Conservation (phyloP, 768 basidiomycete species). For the Cystoderma amianthinum region DNA sequence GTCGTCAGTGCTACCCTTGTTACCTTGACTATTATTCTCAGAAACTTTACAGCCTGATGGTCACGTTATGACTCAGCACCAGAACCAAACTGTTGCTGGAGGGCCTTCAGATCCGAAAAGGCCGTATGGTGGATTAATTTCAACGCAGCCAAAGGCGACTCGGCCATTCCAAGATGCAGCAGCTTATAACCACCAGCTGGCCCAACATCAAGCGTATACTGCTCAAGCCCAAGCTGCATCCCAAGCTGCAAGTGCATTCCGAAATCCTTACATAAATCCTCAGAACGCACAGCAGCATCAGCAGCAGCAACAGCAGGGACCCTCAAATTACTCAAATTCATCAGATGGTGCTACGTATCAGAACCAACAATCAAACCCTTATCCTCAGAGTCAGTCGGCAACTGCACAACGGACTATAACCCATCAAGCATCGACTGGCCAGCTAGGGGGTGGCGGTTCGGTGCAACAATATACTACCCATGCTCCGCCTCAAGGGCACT, state of each 20-base stretch:
- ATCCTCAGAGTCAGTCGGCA: constrained; percentile 25
- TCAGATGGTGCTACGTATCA: constrained; percentile 25
- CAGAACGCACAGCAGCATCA: constrained; percentile 31
- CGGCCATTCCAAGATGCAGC: constrained; percentile 90
- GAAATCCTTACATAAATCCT: constrained; percentile 76
- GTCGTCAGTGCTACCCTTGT: constrained; percentile 42
- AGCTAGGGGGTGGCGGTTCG: constrained; percentile 25
- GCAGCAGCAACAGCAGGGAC: constrained; percentile 20
- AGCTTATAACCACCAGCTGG: constrained; percentile 89
- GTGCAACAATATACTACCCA: constrained; percentile 26
- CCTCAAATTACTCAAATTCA: constrained; percentile 18
- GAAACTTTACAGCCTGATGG: constrained; percentile 43
- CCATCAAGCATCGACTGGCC: constrained; percentile 46
- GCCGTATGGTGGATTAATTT: constrained; percentile 89
- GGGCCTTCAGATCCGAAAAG: constrained; percentile 63
- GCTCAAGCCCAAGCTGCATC: constrained; percentile 76
- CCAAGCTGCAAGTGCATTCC: constrained; percentile 64
- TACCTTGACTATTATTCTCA: constrained; percentile 2
- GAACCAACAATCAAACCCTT: constrained; percentile 22
- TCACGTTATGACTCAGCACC: constrained; percentile 22
- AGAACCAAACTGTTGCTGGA: constrained; percentile 15
- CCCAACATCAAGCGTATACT: constrained; percentile 90
- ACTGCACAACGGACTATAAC: constrained; percentile 32
- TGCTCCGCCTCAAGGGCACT: constrained; percentile 25
- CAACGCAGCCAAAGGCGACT: constrained; percentile 80